A percentile compares a stretch with the other conserved stretches of the same genome.
phyloP scores from a whole-genome alignment of 306 rosid genomes.

The Citrullus mucosospermus region DNA sequence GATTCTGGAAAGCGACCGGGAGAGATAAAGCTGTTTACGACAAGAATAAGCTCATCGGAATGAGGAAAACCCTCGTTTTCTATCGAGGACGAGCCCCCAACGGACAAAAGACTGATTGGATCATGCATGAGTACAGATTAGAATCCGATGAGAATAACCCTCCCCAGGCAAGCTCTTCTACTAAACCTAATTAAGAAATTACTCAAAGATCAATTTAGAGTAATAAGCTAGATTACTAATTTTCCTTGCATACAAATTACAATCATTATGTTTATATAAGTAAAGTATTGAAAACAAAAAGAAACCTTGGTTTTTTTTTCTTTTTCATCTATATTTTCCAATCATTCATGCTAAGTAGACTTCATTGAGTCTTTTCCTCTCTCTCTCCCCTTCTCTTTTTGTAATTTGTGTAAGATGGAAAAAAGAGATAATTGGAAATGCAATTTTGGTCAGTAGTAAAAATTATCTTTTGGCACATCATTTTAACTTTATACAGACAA shows the following conservation, averaged over 20 bases:
- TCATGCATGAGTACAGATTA: slow-evolving; percentile 89
- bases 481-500: slow-evolving; percentile 6
- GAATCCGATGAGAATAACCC: slow-evolving; percentile 69
- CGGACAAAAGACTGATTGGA: slow-evolving; percentile 90
- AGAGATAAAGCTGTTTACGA: slow-evolving; percentile 86
- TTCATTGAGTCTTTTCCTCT: neutral
- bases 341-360: slow-evolving; percentile 2
- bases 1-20: slow-evolving; percentile 97
- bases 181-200: neutral
- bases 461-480: neutral
- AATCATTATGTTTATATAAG: neutral
- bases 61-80: slow-evolving; percentile 94
- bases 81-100: slow-evolving; percentile 93
- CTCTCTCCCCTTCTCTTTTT: neutral
- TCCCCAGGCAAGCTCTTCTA: slow-evolving; percentile 56
- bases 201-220: neutral
- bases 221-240: neutral
- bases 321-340: neutral
- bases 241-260: neutral
- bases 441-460: neutral
- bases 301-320: neutral
- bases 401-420: neutral
- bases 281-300: neutral
- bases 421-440: neutral
- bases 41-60: slow-evolving; percentile 59